A percentile compares a stretch with the other conserved stretches of the same genome.
Conservation (phyloP, 345 rosid species). For the Dovyalis caffra region DNA sequence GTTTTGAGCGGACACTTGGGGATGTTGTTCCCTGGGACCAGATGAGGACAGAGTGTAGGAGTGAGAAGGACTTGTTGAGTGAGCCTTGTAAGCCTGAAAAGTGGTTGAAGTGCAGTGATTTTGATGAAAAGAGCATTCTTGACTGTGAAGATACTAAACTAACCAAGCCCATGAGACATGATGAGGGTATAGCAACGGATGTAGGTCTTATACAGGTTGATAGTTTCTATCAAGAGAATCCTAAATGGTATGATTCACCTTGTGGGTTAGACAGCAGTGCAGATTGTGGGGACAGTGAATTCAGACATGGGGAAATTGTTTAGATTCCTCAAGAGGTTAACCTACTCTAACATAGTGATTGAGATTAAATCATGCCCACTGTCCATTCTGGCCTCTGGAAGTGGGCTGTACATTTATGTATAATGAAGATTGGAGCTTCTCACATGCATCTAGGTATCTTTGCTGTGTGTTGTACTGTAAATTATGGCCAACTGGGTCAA, state of each 20-base stretch:
- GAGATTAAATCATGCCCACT: conserved; percentile 39
- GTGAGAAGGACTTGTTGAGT: conserved; percentile 67
- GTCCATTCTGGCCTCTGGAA: conserved; percentile 27
- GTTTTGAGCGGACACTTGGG: conserved; percentile 86
- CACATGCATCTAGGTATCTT: conserved; percentile 39
- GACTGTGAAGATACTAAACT: conserved; percentile 87
- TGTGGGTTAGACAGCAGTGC: conserved; percentile 81
- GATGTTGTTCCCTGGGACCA: conserved; percentile 93
- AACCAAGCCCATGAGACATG: conserved; percentile 80
- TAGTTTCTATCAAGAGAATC: conserved; percentile 91
- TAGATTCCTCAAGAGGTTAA: conserved; percentile 42
- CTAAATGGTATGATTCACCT: conserved; percentile 98
- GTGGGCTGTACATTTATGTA: conserved; percentile 59
- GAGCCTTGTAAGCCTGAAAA: conserved; percentile 85
- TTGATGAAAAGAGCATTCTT: conserved; percentile 89
- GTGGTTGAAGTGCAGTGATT: conserved; percentile 88
- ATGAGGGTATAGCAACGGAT: conserved; percentile 77
- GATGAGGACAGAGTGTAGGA: conserved; percentile 61
- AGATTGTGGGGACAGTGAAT: conserved; percentile 83
- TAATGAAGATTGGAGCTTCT: conserved; percentile 41
- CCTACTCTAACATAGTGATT: conserved; percentile 38
- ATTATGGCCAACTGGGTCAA: conserved; percentile 44
- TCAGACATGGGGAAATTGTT: conserved; percentile 77
- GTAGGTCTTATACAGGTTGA: conserved; percentile 94
- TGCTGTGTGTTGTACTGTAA: conserved; percentile 45